Base-by-base conservation (phyloP, 148 eudicot genomes). In the Silene conica region DNA sequence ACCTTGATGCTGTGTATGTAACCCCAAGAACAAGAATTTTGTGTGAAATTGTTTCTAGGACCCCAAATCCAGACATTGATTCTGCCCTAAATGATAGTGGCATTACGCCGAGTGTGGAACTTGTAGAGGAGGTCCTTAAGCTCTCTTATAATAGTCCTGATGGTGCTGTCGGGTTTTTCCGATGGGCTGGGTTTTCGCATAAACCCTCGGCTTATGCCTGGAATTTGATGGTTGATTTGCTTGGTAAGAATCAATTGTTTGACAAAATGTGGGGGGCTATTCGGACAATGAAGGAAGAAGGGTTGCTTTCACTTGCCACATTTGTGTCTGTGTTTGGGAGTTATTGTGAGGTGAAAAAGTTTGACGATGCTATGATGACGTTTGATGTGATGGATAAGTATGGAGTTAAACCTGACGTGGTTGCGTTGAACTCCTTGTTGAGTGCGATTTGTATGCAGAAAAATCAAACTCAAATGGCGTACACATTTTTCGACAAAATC, bases 251-350 rank as follows among this genome's bases (percentile, higher is more conserved):
- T 67, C 50, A 79, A 65, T 69, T 89, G 81, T 91, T 89, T 80
- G 98, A 91, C 28, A 81, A 79, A 45, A 91, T 93, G 95, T 93
- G 97, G 98, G 97, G 89, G 26, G 98, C 95, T 0, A 83, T 93
- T 62, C 75, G 97, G 71, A 83, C 95, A 12, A 91, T 93, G 95
- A 93, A 84, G 89, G 76, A 83, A 19, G 92, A 87, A 71, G 85
- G 83, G 55, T 43, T 85, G 58, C 75, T 89, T 34, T 78, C 94
- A 0, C 18, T 80, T 63, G 74, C 85, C 0, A 86, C 98, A 0
- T 93, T 93, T 74, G 92, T 86, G 41, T 89, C 88, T 6, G 89
- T 79, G 4, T 88, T 91, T 15, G 90, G 82, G 65, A 91, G 85
- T 78, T 93, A 93, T 64, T 93, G 97, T 67, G 69, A 23, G 1